These are phyloP conservation scores for Seiridium unicorne DNA, from an alignment of 2,329 filamentous ascomycete genomes.

Conservation along the genomic window DNA sequence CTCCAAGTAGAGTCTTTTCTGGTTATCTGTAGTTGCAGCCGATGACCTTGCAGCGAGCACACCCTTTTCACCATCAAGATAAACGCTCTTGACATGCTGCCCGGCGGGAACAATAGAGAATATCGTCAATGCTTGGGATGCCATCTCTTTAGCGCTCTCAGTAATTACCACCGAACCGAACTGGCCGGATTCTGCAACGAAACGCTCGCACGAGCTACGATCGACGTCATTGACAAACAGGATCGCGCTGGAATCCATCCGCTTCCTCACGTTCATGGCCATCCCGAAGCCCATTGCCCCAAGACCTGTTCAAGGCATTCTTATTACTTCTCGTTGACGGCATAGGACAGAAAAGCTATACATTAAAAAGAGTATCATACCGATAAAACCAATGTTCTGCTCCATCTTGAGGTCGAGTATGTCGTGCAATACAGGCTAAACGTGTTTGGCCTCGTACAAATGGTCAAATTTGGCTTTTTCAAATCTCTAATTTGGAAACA, in stretches of 20 bases:
- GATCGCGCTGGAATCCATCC: background rate
- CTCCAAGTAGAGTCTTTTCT: background rate
- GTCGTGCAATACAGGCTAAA: background rate
- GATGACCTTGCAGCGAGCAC: background rate
- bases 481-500: no score
- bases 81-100: background rate
- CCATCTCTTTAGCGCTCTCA: background rate
- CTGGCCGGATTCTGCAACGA: background rate
- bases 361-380: background rate
- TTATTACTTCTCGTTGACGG: background rate
- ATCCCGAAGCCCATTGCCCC: background rate
- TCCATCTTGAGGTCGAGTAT: background rate
- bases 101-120: background rate
- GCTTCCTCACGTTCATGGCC: background rate
- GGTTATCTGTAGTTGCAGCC: background rate
- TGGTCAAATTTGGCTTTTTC: no score
- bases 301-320: background rate
- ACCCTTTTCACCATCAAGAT: background rate
- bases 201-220: background rate
- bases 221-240: background rate
- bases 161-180: background rate
- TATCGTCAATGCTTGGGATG: background rate
- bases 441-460: no score
- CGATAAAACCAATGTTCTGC: background rate
- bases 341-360: background rate